These are phyloP conservation scores for Cryptomeria japonica DNA, from an alignment of 75 land plant species.

Conservation along the genomic window DNA sequence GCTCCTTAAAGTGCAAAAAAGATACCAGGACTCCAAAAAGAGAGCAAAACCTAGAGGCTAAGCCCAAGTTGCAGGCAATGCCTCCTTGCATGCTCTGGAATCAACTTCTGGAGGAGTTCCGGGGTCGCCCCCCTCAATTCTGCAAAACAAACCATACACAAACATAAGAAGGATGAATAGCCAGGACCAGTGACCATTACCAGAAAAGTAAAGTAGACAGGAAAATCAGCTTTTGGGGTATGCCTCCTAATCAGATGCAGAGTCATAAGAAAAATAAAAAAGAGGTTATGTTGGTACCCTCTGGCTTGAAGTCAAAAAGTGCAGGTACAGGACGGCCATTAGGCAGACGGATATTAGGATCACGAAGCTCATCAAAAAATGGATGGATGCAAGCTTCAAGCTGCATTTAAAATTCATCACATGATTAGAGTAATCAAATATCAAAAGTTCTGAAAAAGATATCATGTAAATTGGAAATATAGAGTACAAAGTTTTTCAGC, in stretches of 20 bases:
- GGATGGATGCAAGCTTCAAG: conserved; percentile 59
- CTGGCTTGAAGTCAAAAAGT: conserved; percentile 55
- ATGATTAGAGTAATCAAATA: neutral
- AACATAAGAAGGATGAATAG: neutral
- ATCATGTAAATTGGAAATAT: neutral
- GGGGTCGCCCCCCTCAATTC: conserved; percentile 70
- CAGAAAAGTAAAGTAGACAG: neutral
- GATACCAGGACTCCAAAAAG: neutral
- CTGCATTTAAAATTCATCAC: conserved; percentile 21
- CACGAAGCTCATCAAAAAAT: conserved; percentile 54
- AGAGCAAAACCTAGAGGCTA: neutral
- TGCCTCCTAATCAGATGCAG: neutral
- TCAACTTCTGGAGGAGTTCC: conserved; percentile 64
- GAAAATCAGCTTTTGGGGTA: neutral
- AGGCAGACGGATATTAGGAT: conserved; percentile 40
- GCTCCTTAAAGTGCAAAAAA: conserved; percentile 5
- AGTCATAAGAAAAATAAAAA: neutral
- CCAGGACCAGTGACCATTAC: neutral
- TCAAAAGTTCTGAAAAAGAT: neutral
- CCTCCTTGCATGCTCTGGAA: conserved; percentile 81
- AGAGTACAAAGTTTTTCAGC: neutral
- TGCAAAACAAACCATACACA: conserved; percentile 17
- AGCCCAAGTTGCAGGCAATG: conserved; percentile 28
- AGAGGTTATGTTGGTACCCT: conserved; percentile 4
- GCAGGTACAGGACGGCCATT: conserved; percentile 55